Evolutionary conservation across 108 stramenopile genomes (phyloP).

Genomic region (Craspedostauros australis): DNA sequence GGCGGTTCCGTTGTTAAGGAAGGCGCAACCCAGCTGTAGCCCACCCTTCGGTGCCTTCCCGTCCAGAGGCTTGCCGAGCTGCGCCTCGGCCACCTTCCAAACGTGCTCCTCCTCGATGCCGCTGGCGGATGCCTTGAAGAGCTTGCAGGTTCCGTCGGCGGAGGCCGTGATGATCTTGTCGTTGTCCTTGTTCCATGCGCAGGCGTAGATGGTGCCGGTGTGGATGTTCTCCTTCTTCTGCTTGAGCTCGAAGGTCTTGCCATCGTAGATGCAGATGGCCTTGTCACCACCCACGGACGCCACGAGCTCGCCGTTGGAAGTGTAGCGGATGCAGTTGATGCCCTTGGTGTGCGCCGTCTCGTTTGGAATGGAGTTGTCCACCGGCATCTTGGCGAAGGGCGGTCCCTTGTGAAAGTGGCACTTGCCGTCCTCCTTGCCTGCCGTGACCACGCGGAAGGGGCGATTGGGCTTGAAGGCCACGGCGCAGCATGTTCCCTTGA

Average conservation of each 20-base stretch:
- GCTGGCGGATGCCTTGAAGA: conserved; percentile 47
- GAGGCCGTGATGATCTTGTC: conserved; percentile 75
- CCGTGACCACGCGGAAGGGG: conserved; percentile 86
- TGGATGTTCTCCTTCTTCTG: conserved; percentile 52
- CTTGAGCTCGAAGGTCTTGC: conserved; percentile 49
- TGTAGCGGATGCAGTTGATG: conserved; percentile 84
- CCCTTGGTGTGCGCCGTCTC: conserved; percentile 55
- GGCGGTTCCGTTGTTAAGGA: conserved; percentile 49
- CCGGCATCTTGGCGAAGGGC: conserved; percentile 81
- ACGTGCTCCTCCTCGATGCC: conserved; percentile 39
- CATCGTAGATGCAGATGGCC: conserved; percentile 74
- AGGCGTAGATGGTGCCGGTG: conserved; percentile 80
- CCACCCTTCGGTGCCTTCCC: conserved; percentile 63
- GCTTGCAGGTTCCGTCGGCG: conserved; percentile 88
- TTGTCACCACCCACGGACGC: conserved; percentile 80
- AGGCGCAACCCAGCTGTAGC: conserved; percentile 73
- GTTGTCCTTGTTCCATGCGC: conserved; percentile 76
- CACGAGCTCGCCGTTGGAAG: conserved; percentile 61
- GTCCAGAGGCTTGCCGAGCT: conserved; percentile 8
- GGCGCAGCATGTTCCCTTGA: conserved; percentile 51
- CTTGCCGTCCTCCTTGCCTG: conserved; percentile 84
- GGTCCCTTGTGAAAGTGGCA: conserved; percentile 88
- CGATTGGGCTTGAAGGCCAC: conserved; percentile 74
- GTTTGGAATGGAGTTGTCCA: conserved; percentile 39
- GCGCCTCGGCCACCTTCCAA: conserved; percentile 57